Conservation (phyloP, 495 filamentous ascomycete genomes). For the Astrothelium macrocarpum region DNA sequence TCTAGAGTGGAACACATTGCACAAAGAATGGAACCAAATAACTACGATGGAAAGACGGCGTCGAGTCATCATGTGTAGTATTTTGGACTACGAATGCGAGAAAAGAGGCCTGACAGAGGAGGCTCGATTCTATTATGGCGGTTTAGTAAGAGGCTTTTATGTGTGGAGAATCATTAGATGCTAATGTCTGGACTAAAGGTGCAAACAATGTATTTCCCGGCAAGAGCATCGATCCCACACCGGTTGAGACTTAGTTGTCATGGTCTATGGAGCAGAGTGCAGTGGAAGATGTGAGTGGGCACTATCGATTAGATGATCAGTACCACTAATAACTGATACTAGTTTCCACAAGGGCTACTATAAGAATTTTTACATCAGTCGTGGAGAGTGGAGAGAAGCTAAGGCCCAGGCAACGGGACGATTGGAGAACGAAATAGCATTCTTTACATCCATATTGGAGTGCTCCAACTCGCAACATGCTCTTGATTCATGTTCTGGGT, state of each 20-base stretch:
- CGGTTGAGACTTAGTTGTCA: background rate
- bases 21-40: background rate
- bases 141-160: background rate
- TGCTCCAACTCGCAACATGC: background rate
- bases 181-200: background rate
- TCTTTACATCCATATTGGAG: background rate
- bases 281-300: background rate
- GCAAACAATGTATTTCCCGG: background rate
- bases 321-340: background rate
- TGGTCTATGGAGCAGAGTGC: background rate
- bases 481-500: background rate
- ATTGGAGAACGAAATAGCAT: background rate
- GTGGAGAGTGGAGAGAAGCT: background rate
- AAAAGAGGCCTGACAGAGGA: background rate
- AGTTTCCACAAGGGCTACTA: background rate
- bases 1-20: background rate
- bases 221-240: background rate
- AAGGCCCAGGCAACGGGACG: background rate
- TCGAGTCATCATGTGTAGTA: background rate
- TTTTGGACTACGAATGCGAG: background rate
- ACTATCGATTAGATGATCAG: background rate
- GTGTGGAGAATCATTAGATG: background rate
- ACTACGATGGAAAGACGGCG: background rate
- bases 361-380: background rate
- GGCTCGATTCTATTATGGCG: background rate